Percentiles rank a stretch among this genome's conserved stretches.
phyloP scores from a whole-genome alignment of 345 rosid species.

The Sonneratia caseolaris region DNA sequence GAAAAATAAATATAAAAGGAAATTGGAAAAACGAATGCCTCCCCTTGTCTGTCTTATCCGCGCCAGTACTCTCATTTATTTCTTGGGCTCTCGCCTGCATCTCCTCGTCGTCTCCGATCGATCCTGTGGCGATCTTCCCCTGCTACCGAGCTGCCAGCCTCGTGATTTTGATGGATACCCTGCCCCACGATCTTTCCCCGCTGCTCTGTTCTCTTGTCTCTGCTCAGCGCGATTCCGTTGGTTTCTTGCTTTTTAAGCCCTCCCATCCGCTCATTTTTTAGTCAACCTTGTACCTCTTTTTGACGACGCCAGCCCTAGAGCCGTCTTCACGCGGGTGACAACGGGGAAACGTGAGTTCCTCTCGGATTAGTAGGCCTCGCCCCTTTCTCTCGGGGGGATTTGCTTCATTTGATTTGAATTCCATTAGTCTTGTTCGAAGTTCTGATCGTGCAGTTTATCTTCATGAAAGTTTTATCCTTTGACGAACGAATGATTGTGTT shows the following conservation, averaged over 20 bases:
- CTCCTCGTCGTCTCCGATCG: slow-evolving; percentile 11
- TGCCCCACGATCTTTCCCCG: slow-evolving; percentile 25
- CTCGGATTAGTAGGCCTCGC: background rate
- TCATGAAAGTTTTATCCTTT: background rate
- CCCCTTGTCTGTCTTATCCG: too few relatives aligned
- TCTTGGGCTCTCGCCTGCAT: slow-evolving; percentile 1
- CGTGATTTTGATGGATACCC: slow-evolving; percentile 50
- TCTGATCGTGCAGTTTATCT: background rate
- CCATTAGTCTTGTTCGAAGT: background rate
- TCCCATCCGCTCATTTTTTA: slow-evolving; percentile 21
- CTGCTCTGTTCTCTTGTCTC: slow-evolving; percentile 18
- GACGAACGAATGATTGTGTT: background rate
- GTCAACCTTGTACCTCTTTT: slow-evolving; percentile 21
- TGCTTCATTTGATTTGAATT: background rate
- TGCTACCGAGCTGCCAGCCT: slow-evolving; percentile 9
- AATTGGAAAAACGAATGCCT: too few relatives aligned
- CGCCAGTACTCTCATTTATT: too few relatives aligned
- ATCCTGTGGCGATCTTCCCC: slow-evolving; percentile 9
- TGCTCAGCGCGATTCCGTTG: slow-evolving; percentile 17
- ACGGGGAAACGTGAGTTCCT: slow-evolving; percentile 76
- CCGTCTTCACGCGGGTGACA: slow-evolving; percentile 11
- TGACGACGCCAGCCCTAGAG: slow-evolving; percentile 12
- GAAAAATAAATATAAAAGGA: too few relatives aligned
- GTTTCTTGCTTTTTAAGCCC: slow-evolving; percentile 14
- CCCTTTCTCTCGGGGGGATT: background rate